Conservation (phyloP, 2,329 filamentous ascomycete species). For the Paracoccidioides brasiliensis region DNA sequence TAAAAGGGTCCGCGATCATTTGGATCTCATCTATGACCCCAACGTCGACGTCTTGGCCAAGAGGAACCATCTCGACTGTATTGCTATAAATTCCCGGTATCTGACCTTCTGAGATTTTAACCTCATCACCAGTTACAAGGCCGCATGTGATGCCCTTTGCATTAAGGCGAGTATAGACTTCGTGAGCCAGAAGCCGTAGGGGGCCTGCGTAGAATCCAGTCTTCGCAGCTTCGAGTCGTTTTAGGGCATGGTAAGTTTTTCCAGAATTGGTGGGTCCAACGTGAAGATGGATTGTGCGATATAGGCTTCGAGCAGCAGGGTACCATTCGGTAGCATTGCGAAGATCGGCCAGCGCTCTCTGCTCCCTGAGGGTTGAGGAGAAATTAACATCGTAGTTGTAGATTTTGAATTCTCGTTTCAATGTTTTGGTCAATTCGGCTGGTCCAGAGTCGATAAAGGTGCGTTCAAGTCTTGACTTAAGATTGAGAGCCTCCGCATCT, state of each 20-base stretch:
- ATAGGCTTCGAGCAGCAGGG: constrained; percentile 64
- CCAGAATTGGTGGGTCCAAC: constrained; percentile 96
- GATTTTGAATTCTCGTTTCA: constrained; percentile 57
- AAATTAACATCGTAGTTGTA: constrained; percentile 48
- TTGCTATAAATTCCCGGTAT: constrained; percentile 56
- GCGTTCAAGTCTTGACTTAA: constrained; percentile 5
- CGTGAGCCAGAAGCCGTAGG: constrained; percentile 75
- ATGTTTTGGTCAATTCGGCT: constrained; percentile 40
- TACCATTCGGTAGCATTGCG: constrained; percentile 91
- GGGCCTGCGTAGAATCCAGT: constrained; percentile 84
- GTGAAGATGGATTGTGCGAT: constrained; percentile 78
- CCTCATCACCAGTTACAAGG: constrained; percentile 83
- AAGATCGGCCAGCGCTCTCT: constrained; percentile 61
- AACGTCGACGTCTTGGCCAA: constrained; percentile 56
- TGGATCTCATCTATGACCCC: constrained; percentile 98
- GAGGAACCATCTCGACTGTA: constrained; percentile 79
- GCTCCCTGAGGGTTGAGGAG: constrained; percentile 44
- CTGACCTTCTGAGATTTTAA: constrained; percentile 52
- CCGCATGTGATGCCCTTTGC: constrained; percentile 65
- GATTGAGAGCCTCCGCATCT: background rate
- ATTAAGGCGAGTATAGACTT: constrained; percentile 79
- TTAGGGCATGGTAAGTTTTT: constrained; percentile 89
- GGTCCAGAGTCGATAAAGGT: constrained; percentile 26
- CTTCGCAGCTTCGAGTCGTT: constrained; percentile 63
- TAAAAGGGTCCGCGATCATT: constrained; percentile 70